Evolutionary conservation across 345 rosid species (phyloP), one percentile per base, ranked within the genome.

Genomic region (Mallotus nudiflorus): DNA sequence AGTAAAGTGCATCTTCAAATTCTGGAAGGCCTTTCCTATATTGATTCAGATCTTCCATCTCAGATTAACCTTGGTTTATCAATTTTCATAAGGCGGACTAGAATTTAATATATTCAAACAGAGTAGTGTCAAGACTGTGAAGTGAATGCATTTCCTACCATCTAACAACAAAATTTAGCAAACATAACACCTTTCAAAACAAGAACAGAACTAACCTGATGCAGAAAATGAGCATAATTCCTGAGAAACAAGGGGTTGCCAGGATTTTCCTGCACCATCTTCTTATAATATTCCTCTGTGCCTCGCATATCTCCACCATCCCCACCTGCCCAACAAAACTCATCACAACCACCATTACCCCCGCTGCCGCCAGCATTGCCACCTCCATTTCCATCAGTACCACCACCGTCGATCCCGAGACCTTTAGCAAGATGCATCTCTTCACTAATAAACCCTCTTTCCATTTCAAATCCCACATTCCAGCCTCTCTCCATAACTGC

Each of bases 161-260:
- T n/a, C n/a, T n/a, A n/a, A n/a, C n/a, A n/a, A n/a, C n/a, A n/a
- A n/a, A n/a, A n/a, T n/a, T n/a, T n/a, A n/a, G n/a, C n/a, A n/a
- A n/a, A n/a, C n/a, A n/a, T n/a, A n/a, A n/a, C n/a, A n/a, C n/a
- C n/a, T n/a, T n/a, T n/a, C n/a, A n/a, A n/a, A n/a, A n/a, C n/a
- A n/a, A n/a, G 31, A 51, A 67, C 20, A 16, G 9, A 58, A 40
- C 71, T 75, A 56, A 83, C 91, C 86, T 89, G 80, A 52, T 81
- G 77, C 55, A 85, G 58, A 69, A 82, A 87, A 24, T 81, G 83
- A 51, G 91, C 94, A 82, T 87, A 85, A 70, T 89, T 89, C 70
- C 87, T 60, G 49, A 85, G 46, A 42, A 85, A 75, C 80, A 87
- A 75, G 44, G 91, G 64, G 78, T 82, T 80, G 54, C 82, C 83